Evolutionary conservation across 2,329 filamentous ascomycete species (phyloP).

Genomic region (Setomelanomma holmii): DNA sequence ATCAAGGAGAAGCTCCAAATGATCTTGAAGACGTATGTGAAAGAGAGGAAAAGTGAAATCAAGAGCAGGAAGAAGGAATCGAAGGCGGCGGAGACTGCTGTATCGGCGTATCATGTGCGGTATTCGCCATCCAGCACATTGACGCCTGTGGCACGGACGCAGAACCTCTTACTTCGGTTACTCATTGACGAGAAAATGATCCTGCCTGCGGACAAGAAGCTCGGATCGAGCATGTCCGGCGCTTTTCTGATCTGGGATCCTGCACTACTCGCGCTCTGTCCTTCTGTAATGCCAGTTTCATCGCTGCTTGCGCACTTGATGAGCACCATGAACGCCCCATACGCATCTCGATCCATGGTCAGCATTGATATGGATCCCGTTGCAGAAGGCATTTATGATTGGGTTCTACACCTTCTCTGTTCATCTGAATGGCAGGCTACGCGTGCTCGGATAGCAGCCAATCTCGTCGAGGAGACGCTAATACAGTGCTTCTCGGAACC

Average conservation of each 20-base stretch:
- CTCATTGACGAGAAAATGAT: slow-evolving; percentile 47
- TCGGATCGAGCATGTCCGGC: slow-evolving; percentile 48
- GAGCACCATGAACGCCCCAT: slow-evolving; percentile 36
- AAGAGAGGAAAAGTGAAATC: slow-evolving; percentile 38
- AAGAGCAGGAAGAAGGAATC: slow-evolving; percentile 23
- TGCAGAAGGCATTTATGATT: slow-evolving; percentile 56
- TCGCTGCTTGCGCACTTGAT: slow-evolving; percentile 50
- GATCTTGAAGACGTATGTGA: slow-evolving; percentile 46
- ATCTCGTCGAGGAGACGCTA: slow-evolving; percentile 18
- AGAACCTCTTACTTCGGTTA: slow-evolving; percentile 19
- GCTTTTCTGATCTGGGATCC: slow-evolving; percentile 56
- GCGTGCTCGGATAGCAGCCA: slow-evolving; percentile 7
- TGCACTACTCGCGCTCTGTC: slow-evolving; percentile 47
- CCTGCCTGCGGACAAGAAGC: slow-evolving; percentile 44
- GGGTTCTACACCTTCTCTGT: slow-evolving; percentile 58
- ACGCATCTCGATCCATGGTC: background rate
- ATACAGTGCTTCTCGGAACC: slow-evolving; percentile 46
- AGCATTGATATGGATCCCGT: slow-evolving; percentile 34
- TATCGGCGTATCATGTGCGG: slow-evolving; percentile 22
- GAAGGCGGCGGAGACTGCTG: slow-evolving; percentile 23
- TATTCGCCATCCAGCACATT: slow-evolving; percentile 11
- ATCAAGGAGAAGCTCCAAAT: slow-evolving; percentile 32
- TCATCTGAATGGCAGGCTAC: slow-evolving; percentile 47
- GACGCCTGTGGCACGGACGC: slow-evolving; percentile 1
- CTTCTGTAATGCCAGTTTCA: slow-evolving; percentile 42